A percentile compares a stretch with the other conserved stretches of the same genome.
Conservation (phyloP, 345 rosid species). For the Heritiera fomes region DNA sequence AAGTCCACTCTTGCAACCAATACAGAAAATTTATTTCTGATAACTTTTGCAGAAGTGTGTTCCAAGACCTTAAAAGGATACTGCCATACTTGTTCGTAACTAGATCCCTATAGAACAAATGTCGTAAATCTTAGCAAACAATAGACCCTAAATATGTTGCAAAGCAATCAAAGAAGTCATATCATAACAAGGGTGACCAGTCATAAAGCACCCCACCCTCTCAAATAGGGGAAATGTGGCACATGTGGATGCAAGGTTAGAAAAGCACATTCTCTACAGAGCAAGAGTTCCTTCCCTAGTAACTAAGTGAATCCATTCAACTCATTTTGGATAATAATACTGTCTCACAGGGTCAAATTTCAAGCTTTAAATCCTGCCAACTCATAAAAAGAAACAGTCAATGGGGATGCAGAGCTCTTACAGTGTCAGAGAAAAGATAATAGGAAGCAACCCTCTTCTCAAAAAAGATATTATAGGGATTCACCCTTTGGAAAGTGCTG, state of each 20-base stretch:
- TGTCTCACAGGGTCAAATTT: background rate
- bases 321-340: background rate
- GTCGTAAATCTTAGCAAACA: background rate
- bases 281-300: background rate
- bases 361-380: background rate
- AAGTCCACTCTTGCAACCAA: background rate
- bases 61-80: background rate
- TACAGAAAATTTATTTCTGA: background rate
- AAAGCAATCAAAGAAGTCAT: background rate
- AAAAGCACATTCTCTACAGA: background rate
- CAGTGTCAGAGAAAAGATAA: background rate
- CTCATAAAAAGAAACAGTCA: background rate
- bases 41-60: background rate
- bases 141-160: background rate
- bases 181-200: background rate
- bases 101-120: background rate
- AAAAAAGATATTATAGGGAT: background rate
- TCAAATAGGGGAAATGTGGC: background rate
- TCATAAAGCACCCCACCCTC: conserved; percentile 2
- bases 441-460: background rate
- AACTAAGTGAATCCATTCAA: background rate
- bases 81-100: background rate
- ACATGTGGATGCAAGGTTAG: conserved; percentile 1
- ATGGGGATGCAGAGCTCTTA: background rate
- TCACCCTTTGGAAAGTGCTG: background rate